These are phyloP conservation scores for Arthrobotrys megalospora DNA, from an alignment of 2,329 filamentous ascomycete species.

Conservation along the genomic window DNA sequence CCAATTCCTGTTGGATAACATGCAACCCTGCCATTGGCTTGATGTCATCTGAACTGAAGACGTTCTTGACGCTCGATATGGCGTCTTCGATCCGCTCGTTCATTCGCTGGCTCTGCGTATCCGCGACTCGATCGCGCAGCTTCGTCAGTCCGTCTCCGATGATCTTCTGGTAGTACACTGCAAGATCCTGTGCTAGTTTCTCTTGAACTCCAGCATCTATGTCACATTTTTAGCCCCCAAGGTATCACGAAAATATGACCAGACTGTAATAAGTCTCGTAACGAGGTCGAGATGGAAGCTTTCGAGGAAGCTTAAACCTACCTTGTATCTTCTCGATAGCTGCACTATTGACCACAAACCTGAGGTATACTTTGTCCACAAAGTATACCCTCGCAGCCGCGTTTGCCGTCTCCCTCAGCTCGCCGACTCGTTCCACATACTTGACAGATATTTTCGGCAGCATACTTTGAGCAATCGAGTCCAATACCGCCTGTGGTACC, in stretches of 20 bases:
- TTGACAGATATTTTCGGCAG: slow-evolving; percentile 25
- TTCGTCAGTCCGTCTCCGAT: slow-evolving; percentile 44
- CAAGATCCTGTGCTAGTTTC: slow-evolving; percentile 52
- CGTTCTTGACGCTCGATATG: slow-evolving; percentile 22
- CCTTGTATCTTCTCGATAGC: slow-evolving; percentile 39
- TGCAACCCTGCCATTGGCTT: slow-evolving; percentile 30
- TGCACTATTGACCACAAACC: slow-evolving; percentile 36
- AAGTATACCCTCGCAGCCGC: slow-evolving; percentile 34
- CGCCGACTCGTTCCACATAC: slow-evolving; percentile 33
- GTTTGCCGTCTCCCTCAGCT: slow-evolving; percentile 44
- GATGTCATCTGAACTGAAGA: slow-evolving; percentile 18
- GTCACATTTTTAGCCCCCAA: slow-evolving; percentile 10
- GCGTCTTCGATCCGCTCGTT: slow-evolving; percentile 51
- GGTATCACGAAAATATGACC: background rate
- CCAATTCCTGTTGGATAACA: slow-evolving; percentile 33
- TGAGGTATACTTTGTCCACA: slow-evolving; percentile 50
- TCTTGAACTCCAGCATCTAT: slow-evolving; percentile 49
- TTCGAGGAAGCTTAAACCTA: background rate
- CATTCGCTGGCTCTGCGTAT: slow-evolving; percentile 38
- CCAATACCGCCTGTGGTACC: slow-evolving; percentile 27
- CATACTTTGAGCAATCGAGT: slow-evolving; percentile 38
- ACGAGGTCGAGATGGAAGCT: background rate
- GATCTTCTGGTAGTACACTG: slow-evolving; percentile 47
- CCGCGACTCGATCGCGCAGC: slow-evolving; percentile 42
- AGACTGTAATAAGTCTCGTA: background rate